phyloP scores from a whole-genome alignment of 768 basidiomycete genomes.

The Flagelloscypha sp. region DNA sequence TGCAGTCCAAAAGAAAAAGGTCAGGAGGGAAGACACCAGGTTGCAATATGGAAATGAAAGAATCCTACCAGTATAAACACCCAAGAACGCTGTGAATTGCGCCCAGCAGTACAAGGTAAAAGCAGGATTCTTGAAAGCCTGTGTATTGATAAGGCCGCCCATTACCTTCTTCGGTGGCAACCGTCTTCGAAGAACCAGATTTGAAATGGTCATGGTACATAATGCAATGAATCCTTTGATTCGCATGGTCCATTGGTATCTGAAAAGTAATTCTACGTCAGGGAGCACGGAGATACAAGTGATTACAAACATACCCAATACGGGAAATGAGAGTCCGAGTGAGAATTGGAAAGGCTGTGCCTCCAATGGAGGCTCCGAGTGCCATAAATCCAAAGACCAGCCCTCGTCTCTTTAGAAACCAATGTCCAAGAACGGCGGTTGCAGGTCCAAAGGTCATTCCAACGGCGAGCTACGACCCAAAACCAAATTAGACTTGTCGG shows the following conservation, averaged over 20 bases:
- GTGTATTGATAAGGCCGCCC: constrained; percentile 46
- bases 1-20: constrained; percentile 13
- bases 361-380: constrained; percentile 51
- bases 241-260: constrained; percentile 76
- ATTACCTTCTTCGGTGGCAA: constrained; percentile 42
- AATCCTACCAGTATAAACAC: constrained; percentile 48
- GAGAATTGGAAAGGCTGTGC: constrained; percentile 52
- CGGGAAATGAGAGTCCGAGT: constrained; percentile 42
- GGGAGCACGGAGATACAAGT: neutral
- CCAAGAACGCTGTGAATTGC: constrained; percentile 43
- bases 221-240: constrained; percentile 59
- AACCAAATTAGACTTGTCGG: constrained; percentile 1
- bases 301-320: constrained; percentile 27
- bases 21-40: neutral
- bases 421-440: constrained; percentile 48
- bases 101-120: constrained; percentile 46
- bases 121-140: constrained; percentile 33
- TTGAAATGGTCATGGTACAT: constrained; percentile 41
- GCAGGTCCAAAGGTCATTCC: constrained; percentile 47
- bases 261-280: constrained; percentile 15
- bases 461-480: constrained; percentile 24
- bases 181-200: constrained; percentile 42
- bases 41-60: constrained; percentile 1
- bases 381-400: constrained; percentile 49
- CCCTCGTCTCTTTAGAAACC: constrained; percentile 51